Evolutionary conservation across 2,329 filamentous ascomycete genomes (phyloP), one percentile per base, ranked within the genome.

Genomic region (Dactylonectria macrodidyma): DNA sequence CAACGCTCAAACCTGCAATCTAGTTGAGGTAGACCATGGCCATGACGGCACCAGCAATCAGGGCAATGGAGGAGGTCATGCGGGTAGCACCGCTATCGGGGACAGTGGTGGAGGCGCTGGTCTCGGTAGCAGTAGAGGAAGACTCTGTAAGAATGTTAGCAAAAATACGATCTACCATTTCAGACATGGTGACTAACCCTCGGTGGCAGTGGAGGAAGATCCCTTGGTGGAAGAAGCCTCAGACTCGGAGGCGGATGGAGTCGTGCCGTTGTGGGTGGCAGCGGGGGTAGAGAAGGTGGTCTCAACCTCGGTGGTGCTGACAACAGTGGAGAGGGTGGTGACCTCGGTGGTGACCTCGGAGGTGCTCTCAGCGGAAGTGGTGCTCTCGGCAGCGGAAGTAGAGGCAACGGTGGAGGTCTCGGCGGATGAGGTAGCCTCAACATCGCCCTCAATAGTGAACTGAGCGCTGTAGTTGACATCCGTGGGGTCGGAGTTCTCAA

Each of bases 1-100:
- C 65, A 66, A 63, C 69, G 48, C 67, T 73, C 58, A 69, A 75
- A 62, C 58, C 67, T 61, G 58, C 65, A 68, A 65, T 58, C 76
- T 78, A 80, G 71, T 75, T 75, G 47, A 82, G 68, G 73, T 76
- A 78, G 63, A 75, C 79, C 65, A 81, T 70, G 70, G 77, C 80
- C 58, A 78, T 77, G 62, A 77, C 72, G 62, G 75, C 80, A 70
- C 76, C 80, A 19, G 76, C 78, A 66, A 80, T 71, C 26, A 81
- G 76, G 52, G 75, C 78, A 63, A 81, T 62, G 36, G 78, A 77
- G 41, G 79, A 78, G 44, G 76, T 75, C 59, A 79, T 70, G 65
- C 73, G 77, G 62, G 67, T 70, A 58, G 78, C 80, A 68, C 73
- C 75, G 71, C 69, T 77, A 71, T 72, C 71, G 26, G 78, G 75